phyloP scores from a whole-genome alignment of 139 green algal genomes.

The Pedinophyceae sp. region DNA sequence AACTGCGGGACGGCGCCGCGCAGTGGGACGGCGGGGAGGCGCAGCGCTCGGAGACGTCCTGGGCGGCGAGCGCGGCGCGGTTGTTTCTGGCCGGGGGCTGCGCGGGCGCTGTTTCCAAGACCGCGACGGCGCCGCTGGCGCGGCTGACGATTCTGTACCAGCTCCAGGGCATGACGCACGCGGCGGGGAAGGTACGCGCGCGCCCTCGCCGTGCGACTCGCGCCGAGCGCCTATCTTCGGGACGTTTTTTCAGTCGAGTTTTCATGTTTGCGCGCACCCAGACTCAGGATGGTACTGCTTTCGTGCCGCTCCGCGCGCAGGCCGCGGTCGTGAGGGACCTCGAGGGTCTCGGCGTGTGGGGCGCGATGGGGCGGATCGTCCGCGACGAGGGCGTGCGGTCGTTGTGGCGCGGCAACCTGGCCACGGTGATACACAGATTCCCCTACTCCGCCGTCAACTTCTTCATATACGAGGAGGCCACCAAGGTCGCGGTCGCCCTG shows the following conservation, averaged over 20 bases:
- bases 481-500: conserved; percentile 1
- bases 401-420: too few relatives aligned
- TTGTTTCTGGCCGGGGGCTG: conserved; percentile 65
- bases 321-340: background rate
- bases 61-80: too few relatives aligned
- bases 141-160: conserved; percentile 93
- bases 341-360: conserved; percentile 1
- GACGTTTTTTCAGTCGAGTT: background rate
- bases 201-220: conserved; percentile 1
- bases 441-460: conserved; percentile 95
- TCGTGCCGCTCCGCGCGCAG: background rate
- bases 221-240: background rate
- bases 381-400: conserved; percentile 50
- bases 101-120: conserved; percentile 78
- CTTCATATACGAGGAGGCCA: conserved; percentile 64
- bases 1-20: too few relatives aligned
- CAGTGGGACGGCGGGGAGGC: too few relatives aligned
- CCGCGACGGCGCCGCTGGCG: conserved; percentile 67
- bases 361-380: conserved; percentile 29
- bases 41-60: too few relatives aligned
- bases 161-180: conserved; percentile 20
- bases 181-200: background rate
- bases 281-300: background rate
- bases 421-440: conserved; percentile 82
- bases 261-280: background rate